Evolutionary conservation across 768 basidiomycete species (phyloP).

Genomic region (Mycena chlorophos): DNA sequence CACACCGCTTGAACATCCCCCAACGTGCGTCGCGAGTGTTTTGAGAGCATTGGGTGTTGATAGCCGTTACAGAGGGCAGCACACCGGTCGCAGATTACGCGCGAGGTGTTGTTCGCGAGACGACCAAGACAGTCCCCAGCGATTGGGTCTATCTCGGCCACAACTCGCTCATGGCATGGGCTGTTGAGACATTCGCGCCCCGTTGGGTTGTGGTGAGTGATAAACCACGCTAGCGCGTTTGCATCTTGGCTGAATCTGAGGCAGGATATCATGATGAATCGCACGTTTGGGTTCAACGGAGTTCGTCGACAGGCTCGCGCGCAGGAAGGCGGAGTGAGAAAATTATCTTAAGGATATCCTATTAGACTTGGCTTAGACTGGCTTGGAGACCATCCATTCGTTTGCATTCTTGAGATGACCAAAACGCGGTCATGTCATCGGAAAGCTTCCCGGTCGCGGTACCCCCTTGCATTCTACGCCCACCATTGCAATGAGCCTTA

Average conservation of each 20-base stretch:
- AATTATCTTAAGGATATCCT: no score
- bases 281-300: neutral
- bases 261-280: neutral
- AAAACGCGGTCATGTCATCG: neutral
- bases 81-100: neutral
- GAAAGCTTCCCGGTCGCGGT: neutral
- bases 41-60: neutral
- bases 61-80: neutral
- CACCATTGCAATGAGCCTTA: conserved; percentile 2
- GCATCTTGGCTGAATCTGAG: neutral
- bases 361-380: neutral
- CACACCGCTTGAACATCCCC: neutral
- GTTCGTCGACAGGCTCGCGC: neutral
- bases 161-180: neutral
- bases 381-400: neutral
- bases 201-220: neutral
- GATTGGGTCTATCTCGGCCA: neutral
- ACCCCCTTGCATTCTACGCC: neutral
- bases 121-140: neutral
- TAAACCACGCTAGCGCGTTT: no score
- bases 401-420: neutral
- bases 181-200: neutral
- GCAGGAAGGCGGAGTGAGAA: no score
- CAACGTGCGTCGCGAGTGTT: neutral
- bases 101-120: neutral